Percentiles rank a stretch among this genome's conserved stretches.
Evolutionary conservation across 1,284 basidiomycete species (phyloP).

Genomic region (Cryptococcus deneoformans): DNA sequence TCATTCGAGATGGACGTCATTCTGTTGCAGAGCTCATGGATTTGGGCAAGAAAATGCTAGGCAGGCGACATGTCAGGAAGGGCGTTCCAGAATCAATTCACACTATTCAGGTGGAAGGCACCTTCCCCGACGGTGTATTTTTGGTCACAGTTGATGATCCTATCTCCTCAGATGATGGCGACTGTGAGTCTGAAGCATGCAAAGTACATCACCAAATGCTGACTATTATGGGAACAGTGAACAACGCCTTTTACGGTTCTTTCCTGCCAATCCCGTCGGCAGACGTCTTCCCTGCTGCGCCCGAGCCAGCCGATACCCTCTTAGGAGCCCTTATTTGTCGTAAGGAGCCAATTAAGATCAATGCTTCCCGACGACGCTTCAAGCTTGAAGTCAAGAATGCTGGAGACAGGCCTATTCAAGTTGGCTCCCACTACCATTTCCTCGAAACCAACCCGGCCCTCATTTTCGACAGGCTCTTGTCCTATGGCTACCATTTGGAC

Average conservation of each 20-base stretch:
- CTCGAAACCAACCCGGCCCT: conserved; percentile 83
- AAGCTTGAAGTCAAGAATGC: conserved; percentile 81
- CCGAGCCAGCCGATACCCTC: conserved; percentile 54
- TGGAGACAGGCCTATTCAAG: conserved; percentile 91
- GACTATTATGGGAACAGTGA: conserved; percentile 47
- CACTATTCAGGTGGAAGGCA: conserved; percentile 90
- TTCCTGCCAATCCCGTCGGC: conserved; percentile 78
- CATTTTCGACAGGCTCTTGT: conserved; percentile 73
- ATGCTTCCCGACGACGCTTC: conserved; percentile 66
- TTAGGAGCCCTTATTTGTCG: conserved; percentile 73
- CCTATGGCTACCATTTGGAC: conserved; percentile 80
- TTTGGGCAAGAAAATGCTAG: conserved; percentile 82
- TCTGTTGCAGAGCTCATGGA: conserved; percentile 90
- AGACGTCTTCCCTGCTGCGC: conserved; percentile 61
- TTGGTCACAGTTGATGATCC: conserved; percentile 94
- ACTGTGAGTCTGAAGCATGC: conserved; percentile 49
- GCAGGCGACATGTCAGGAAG: conserved; percentile 79
- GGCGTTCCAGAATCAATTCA: conserved; percentile 55
- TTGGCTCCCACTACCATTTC: conserved; percentile 94
- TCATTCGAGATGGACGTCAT: conserved; percentile 89
- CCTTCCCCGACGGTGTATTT: conserved; percentile 87
- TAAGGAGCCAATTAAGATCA: conserved; percentile 70
- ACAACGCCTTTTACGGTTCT: conserved; percentile 83
- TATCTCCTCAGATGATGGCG: conserved; percentile 76
- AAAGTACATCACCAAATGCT: neutral